phyloP scores from a whole-genome alignment of 1,284 basidiomycete species.

The Earliella scabrosa region DNA sequence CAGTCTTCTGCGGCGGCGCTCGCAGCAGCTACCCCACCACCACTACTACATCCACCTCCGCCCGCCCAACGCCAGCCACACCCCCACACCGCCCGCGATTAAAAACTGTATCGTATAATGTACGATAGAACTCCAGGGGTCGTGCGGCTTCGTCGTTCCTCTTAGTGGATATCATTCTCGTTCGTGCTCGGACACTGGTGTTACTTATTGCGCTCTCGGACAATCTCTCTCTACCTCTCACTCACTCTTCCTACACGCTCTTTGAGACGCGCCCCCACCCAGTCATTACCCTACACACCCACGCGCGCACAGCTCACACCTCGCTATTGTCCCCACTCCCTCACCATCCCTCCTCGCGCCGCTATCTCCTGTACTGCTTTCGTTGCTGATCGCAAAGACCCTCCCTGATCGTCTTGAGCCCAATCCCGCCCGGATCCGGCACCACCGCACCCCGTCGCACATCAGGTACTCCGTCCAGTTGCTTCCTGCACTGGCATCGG shows the following conservation, averaged over 20 bases:
- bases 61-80: neutral
- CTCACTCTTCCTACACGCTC: neutral
- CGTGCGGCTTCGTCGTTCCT: constrained; percentile 21
- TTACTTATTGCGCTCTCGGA: constrained; percentile 10
- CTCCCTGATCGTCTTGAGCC: neutral
- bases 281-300: constrained; percentile 5
- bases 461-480: neutral
- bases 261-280: neutral
- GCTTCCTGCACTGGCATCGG: too few species aligned
- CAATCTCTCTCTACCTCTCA: constrained; percentile 9
- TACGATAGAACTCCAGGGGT: constrained; percentile 24
- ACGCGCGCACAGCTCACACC: neutral
- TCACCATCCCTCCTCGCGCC: constrained; percentile 14
- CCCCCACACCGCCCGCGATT: constrained; percentile 4
- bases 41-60: neutral
- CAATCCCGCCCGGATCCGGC: neutral
- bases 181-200: constrained; percentile 17
- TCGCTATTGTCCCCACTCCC: constrained; percentile 1
- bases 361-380: constrained; percentile 26
- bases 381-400: constrained; percentile 22
- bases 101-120: constrained; percentile 26
- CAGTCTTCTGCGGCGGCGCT: neutral
- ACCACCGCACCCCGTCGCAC: neutral
- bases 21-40: neutral
- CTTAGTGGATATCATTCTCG: constrained; percentile 14